Evolutionary conservation across 495 filamentous ascomycete species (phyloP).

Genomic region (Penicillium herquei): DNA sequence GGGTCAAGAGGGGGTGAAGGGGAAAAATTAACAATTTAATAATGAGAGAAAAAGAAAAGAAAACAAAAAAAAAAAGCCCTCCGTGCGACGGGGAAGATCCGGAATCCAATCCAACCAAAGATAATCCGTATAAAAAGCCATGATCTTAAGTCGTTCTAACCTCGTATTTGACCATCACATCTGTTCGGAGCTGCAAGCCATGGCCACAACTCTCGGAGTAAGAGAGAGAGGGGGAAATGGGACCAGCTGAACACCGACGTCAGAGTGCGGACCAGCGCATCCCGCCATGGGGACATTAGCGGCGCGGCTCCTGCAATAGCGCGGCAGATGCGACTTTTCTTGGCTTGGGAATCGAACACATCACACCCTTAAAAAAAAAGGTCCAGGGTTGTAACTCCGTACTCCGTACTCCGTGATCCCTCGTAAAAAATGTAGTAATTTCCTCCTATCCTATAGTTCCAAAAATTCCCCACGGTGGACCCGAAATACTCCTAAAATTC

Average conservation of each 20-base stretch:
- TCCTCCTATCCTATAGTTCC: background rate
- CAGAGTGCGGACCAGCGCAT: slow-evolving; percentile 28
- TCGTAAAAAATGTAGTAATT: background rate
- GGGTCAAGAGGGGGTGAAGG: background rate
- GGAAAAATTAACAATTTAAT: no score
- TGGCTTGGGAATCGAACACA: slow-evolving; percentile 21
- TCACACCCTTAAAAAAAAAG: slow-evolving; percentile 12
- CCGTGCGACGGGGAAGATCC: slow-evolving; percentile 8
- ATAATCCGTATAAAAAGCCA: background rate
- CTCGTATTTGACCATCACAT: slow-evolving; percentile 11
- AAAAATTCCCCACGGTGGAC: background rate
- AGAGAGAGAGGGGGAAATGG: background rate
- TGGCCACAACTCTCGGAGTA: slow-evolving; percentile 3
- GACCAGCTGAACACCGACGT: slow-evolving; percentile 28
- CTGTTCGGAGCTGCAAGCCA: slow-evolving; percentile 11
- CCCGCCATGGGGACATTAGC: slow-evolving; percentile 25
- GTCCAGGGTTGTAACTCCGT: background rate
- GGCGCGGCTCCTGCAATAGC: slow-evolving; percentile 32
- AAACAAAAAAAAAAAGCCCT: background rate
- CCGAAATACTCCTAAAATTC: background rate
- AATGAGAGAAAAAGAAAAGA: background rate
- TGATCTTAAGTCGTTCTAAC: slow-evolving; percentile 2
- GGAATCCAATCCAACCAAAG: background rate
- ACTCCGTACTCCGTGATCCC: background rate
- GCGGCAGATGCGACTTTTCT: slow-evolving; percentile 22